Percentiles rank a stretch among this genome's conserved stretches.
phyloP scores from a whole-genome alignment of 2,329 filamentous ascomycete genomes.

The Botrytis sinoallii region DNA sequence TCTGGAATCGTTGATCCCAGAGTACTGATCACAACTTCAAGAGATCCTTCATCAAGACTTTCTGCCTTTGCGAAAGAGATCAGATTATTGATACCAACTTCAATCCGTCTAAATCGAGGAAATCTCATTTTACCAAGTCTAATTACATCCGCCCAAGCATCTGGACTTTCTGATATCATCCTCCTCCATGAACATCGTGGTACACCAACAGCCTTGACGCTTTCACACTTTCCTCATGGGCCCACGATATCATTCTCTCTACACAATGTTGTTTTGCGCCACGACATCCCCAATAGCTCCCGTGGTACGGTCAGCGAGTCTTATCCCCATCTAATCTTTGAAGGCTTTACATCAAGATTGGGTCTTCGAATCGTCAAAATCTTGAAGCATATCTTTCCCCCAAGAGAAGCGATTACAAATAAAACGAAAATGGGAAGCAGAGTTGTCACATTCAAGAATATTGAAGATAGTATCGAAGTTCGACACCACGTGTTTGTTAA shows the following conservation, averaged over 20 bases:
- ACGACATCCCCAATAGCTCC: slow-evolving; percentile 85
- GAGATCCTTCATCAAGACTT: slow-evolving; percentile 80
- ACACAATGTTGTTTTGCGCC: slow-evolving; percentile 87
- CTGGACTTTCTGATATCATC: slow-evolving; percentile 79
- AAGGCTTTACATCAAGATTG: slow-evolving; percentile 80
- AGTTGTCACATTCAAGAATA: slow-evolving; percentile 91
- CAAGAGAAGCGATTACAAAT: slow-evolving; percentile 69
- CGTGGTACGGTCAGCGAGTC: slow-evolving; percentile 86
- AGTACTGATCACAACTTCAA: slow-evolving; percentile 84
- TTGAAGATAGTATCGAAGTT: slow-evolving; percentile 90
- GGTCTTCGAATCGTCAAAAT: slow-evolving; percentile 84
- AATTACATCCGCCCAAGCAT: slow-evolving; percentile 74
- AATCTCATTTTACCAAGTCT: slow-evolving; percentile 85
- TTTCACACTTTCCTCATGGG: slow-evolving; percentile 85
- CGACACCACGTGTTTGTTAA: slow-evolving; percentile 92
- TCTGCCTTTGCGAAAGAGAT: slow-evolving; percentile 93
- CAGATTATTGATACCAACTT: slow-evolving; percentile 75
- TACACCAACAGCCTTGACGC: slow-evolving; percentile 82
- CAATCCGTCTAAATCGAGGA: slow-evolving; percentile 85
- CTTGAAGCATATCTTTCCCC: slow-evolving; percentile 90
- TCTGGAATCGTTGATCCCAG: slow-evolving; percentile 90
- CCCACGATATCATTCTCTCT: slow-evolving; percentile 84
- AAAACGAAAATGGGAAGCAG: slow-evolving; percentile 78
- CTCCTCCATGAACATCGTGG: slow-evolving; percentile 90
- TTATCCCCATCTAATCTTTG: slow-evolving; percentile 94